Evolutionary conservation across 257 asterid genomes (phyloP), one percentile per base, ranked within the genome.

Genomic region (Marsdenia floribunda): DNA sequence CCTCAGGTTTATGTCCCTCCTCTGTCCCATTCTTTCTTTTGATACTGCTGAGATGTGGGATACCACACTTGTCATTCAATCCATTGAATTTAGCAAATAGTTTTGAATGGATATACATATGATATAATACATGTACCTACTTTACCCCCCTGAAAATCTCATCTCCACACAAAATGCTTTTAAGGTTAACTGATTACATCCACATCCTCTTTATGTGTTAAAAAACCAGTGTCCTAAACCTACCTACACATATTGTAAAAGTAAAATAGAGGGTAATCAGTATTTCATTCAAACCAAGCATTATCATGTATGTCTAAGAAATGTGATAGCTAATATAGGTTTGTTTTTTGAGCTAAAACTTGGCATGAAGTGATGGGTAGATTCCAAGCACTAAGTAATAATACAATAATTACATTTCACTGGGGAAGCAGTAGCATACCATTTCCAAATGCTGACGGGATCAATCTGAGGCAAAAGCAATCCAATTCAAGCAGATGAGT

Each of bases 1-100:
- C 15, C 35, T 2, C 73, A 68, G 74, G 29, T 47, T 44, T 24
- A n/a, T 44, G 75, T 55, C 55, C 38, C 75, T 54, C 54, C 75
- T 40, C 54, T 16, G 40, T n/a, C 1, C 35, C 14, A 18, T 2
- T 40, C 26, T 16, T 7, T 37, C 70, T 18, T 6, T 8, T 8
- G 15, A 35, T 18, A 18, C 70, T 37, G 47, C 70, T 64, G 1
- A 7, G 15, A 8, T 37, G 70, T 64, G 70, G 70, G 70, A 64
- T 64, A 37, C 69, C 24, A 64, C 24, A 64, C 69, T 64, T 15
- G 22, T 16, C 5, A 15, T 64, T 1, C 26, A 35, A 15, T 61
- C 40, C 21, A 61, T 14, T 61, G 68, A 61, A 63, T 33, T 18
- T 35, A 54, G 12, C 68, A 33, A 61, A 15, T 6, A 63, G 46